Evolutionary conservation across 1,139 yeast genomes (phyloP), one percentile per base, ranked within the genome.

Genomic region (Kodamaea fungicola): DNA sequence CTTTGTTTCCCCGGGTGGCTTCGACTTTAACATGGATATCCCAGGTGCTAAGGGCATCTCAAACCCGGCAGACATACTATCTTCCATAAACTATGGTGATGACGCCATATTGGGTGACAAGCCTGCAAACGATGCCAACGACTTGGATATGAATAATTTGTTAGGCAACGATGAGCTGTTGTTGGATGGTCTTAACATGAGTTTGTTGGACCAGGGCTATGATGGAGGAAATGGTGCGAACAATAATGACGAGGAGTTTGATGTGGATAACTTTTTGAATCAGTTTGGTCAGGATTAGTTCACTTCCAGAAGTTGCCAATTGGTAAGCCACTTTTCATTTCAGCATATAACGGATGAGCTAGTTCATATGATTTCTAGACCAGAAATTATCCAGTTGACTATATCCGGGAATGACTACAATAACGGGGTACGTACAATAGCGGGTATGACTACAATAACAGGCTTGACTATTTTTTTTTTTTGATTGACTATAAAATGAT

Each of bases 261-360:
- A 71, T 44, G 76, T 71, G 30, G 76, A 71, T 42, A 68, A 61
- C 45, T 71, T 71, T 46, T 60, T 71, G 45, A 69, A 68, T 46
- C 76, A 71, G 47, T 69, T 69, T 50, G 74, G 74, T 4, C 19
- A 16, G 19, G 19, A 16, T 7, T 26, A 33, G 19, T n/a, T n/a
- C n/a, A n/a, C n/a, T n/a, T n/a, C n/a, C n/a, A n/a, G n/a, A n/a
- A n/a, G n/a, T n/a, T n/a, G n/a, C n/a, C n/a, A n/a, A n/a, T n/a
- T n/a, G n/a, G n/a, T n/a, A n/a, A n/a, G n/a, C n/a, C n/a, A n/a
- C n/a, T n/a, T n/a, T n/a, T n/a, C n/a, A n/a, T n/a, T n/a, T n/a
- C n/a, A n/a, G n/a, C n/a, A n/a, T n/a, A n/a, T n/a, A n/a, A n/a
- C n/a, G n/a, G n/a, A n/a, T n/a, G n/a, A n/a, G n/a, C n/a, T n/a